These are phyloP conservation scores for Tuber magnatum DNA, from an alignment of 495 filamentous ascomycete genomes.

Conservation along the genomic window DNA sequence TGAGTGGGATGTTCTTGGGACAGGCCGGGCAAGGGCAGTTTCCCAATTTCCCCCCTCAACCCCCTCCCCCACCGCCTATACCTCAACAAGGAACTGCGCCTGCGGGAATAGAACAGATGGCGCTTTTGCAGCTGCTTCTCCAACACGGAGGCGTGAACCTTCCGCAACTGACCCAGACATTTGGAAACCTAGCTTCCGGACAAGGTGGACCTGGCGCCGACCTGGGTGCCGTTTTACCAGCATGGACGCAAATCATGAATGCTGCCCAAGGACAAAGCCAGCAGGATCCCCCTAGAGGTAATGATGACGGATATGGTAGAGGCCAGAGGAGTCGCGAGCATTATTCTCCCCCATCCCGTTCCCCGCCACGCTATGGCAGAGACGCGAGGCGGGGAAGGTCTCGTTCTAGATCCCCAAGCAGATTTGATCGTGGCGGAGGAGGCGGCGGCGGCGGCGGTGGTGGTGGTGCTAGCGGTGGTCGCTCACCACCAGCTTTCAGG, in stretches of 20 bases:
- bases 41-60: slow-evolving; percentile 24
- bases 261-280: slow-evolving; percentile 22
- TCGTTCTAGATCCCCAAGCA: slow-evolving; percentile 63
- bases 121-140: slow-evolving; percentile 53
- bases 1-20: slow-evolving; percentile 34
- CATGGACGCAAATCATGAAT: slow-evolving; percentile 34
- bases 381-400: slow-evolving; percentile 50
- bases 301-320: slow-evolving; percentile 32
- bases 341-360: slow-evolving; percentile 45
- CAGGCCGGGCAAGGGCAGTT: slow-evolving; percentile 26
- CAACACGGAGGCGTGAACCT: slow-evolving; percentile 36
- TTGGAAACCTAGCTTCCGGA: slow-evolving; percentile 31
- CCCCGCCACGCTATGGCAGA: slow-evolving; percentile 48
- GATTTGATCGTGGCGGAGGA: slow-evolving; percentile 38
- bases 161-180: slow-evolving; percentile 33
- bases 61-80: slow-evolving; percentile 43
- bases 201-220: slow-evolving; percentile 29
- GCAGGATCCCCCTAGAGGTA: slow-evolving; percentile 22
- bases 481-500: slow-evolving; percentile 48
- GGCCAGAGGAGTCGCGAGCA: slow-evolving; percentile 32
- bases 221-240: slow-evolving; percentile 27
- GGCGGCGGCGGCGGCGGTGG: slow-evolving; percentile 15
- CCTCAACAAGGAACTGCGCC: slow-evolving; percentile 43
- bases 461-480: slow-evolving; percentile 59
- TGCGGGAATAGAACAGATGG: slow-evolving; percentile 51